A percentile compares a stretch with the other conserved stretches of the same genome.
phyloP scores from a whole-genome alignment of 371 early-diverging fungal species.

The Actinomortierella ambigua region DNA sequence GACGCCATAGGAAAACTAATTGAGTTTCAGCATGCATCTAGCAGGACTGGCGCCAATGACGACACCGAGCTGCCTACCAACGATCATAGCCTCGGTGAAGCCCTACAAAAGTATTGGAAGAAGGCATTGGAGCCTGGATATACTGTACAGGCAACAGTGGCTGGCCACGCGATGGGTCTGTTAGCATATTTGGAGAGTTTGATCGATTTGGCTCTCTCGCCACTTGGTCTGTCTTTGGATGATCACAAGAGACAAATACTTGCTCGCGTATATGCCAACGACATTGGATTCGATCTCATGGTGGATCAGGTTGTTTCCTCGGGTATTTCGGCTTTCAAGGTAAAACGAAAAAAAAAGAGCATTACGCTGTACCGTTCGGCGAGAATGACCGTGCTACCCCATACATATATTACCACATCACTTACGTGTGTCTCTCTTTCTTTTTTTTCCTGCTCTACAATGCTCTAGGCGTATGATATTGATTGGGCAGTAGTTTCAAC shows the following conservation, averaged over 20 bases:
- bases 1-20: background rate
- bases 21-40: slow-evolving; percentile 9
- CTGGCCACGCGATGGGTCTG: background rate
- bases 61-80: background rate
- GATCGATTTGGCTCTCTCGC: slow-evolving; percentile 15
- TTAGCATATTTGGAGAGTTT: slow-evolving; percentile 9
- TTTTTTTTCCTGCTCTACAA: slow-evolving; percentile 3
- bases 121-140: background rate
- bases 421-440: background rate
- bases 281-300: slow-evolving; percentile 22
- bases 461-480: too few species aligned
- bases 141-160: too few species aligned
- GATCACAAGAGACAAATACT: background rate
- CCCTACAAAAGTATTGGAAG: background rate
- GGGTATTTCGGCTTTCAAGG: slow-evolving; percentile 24
- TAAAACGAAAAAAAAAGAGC: background rate
- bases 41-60: background rate
- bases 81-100: background rate
- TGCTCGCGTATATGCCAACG: slow-evolving; percentile 7
- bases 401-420: background rate
- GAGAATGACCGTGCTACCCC: too few species aligned
- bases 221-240: slow-evolving; percentile 19
- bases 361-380: background rate
- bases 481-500: too few species aligned
- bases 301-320: slow-evolving; percentile 28